Evolutionary conservation across 192 early-diverging fungal genomes (phyloP).

Genomic region (Polychytrium aggregatum): DNA sequence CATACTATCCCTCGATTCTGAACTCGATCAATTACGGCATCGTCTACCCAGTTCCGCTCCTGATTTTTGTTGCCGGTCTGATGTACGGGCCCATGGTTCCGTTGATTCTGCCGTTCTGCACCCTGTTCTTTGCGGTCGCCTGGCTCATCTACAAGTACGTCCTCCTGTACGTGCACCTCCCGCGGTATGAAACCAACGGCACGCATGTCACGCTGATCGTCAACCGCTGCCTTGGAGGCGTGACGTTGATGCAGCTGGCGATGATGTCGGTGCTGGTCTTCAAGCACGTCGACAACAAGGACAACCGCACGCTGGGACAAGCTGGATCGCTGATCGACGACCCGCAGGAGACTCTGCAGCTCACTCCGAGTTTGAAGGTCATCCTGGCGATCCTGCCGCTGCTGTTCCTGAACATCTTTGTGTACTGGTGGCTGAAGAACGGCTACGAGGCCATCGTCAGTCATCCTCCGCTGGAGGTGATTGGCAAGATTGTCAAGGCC

Average conservation of each 20-base stretch:
- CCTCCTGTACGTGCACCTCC: constrained; percentile 40
- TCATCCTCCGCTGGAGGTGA: constrained; percentile 29
- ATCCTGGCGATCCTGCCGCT: constrained; percentile 33
- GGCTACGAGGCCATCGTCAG: constrained; percentile 36
- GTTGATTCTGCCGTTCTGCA: constrained; percentile 37
- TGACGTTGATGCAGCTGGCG: constrained; percentile 38
- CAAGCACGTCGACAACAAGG: constrained; percentile 17
- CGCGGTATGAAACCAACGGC: constrained; percentile 38
- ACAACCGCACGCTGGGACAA: background rate
- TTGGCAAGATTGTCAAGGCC: constrained; percentile 29
- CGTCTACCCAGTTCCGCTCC: constrained; percentile 30
- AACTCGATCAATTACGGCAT: constrained; percentile 42
- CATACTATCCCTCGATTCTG: constrained; percentile 39
- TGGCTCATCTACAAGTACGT: constrained; percentile 46
- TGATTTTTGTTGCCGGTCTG: constrained; percentile 38
- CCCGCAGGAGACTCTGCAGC: constrained; percentile 1
- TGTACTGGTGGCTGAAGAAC: constrained; percentile 30
- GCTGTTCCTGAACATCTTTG: constrained; percentile 19
- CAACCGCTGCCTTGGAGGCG: constrained; percentile 31
- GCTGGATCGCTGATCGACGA: constrained; percentile 6
- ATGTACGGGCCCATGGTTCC: constrained; percentile 37
- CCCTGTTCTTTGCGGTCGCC: constrained; percentile 28
- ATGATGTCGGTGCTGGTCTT: constrained; percentile 43
- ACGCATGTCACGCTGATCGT: constrained; percentile 28
- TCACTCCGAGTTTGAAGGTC: constrained; percentile 27